Conservation (phyloP, 2,329 filamentous ascomycete genomes). For the Sporothrix pallida region DNA sequence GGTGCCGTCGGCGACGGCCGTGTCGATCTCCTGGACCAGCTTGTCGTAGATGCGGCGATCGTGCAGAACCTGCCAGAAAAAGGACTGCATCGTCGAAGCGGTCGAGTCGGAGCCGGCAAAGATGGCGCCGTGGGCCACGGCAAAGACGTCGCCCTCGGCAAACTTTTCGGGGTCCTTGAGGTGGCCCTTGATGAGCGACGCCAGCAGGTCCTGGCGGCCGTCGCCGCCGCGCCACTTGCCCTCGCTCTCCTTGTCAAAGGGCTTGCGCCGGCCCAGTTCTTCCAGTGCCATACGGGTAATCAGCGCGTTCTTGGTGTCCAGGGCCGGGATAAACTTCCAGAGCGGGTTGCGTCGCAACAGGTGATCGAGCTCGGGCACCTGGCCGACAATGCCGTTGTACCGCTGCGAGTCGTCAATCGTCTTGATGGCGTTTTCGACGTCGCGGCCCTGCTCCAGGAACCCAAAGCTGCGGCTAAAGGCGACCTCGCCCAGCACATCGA, state of each 20-base stretch:
- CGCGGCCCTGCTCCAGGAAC: conserved; percentile 56
- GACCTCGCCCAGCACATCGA: conserved; percentile 59
- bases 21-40: conserved; percentile 53
- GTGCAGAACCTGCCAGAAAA: conserved; percentile 58
- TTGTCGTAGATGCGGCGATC: conserved; percentile 50
- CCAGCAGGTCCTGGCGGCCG: conserved; percentile 57
- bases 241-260: conserved; percentile 54
- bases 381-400: conserved; percentile 60
- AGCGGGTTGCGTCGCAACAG: conserved; percentile 58
- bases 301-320: conserved; percentile 53
- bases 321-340: conserved; percentile 51
- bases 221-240: conserved; percentile 49
- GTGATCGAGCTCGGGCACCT: conserved; percentile 57
- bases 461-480: conserved; percentile 59
- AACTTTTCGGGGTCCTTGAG: conserved; percentile 56
- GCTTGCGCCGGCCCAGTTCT: conserved; percentile 54
- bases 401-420: conserved; percentile 59
- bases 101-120: conserved; percentile 67
- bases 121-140: conserved; percentile 62
- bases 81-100: conserved; percentile 63
- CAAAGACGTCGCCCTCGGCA: conserved; percentile 60
- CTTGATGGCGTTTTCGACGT: conserved; percentile 58
- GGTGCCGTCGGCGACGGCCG: conserved; percentile 46
- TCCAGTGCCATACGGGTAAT: conserved; percentile 60
- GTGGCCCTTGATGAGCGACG: conserved; percentile 58